These are phyloP conservation scores for Parachlorella kessleri DNA, from an alignment of 139 green algal genomes.

Conservation along the genomic window DNA sequence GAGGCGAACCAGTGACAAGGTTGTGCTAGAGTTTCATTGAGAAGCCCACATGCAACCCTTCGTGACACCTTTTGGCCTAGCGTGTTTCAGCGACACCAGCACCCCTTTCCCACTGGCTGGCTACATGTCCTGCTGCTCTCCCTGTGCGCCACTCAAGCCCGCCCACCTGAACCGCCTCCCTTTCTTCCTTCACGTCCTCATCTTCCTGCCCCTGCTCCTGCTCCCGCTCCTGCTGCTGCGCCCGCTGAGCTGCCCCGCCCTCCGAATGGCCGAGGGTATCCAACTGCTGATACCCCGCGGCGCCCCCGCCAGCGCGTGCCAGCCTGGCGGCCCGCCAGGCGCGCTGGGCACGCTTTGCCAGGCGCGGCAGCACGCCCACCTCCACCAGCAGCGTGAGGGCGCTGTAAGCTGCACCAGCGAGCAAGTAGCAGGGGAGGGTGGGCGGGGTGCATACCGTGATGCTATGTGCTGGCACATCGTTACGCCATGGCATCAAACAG, in stretches of 20 bases:
- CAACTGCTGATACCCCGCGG: not conserved
- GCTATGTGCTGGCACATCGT: no score
- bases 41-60: no score
- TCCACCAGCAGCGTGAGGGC: slow-evolving; percentile 48
- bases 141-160: no score
- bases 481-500: no score
- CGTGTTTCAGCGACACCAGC: no score
- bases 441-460: no score
- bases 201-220: slow-evolving; percentile 19
- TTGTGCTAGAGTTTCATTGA: no score
- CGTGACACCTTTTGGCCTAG: no score
- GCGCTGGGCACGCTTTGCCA: not conserved
- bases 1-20: no score
- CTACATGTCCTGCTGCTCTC: no score
- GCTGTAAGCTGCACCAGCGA: slow-evolving; percentile 28
- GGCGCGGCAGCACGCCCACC: slow-evolving; percentile 19
- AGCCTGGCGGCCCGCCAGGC: not conserved
- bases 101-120: no score
- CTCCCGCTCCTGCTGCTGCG: not conserved
- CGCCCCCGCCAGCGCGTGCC: not conserved
- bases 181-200: slow-evolving; percentile 65
- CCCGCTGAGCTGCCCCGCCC: not conserved
- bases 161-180: slow-evolving; percentile 37
- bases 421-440: no score
- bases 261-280: not conserved